A percentile compares a stretch with the other conserved stretches of the same genome.
Conservation (phyloP, 2,329 filamentous ascomycete genomes). For the Hymenoscyphus linearis region DNA sequence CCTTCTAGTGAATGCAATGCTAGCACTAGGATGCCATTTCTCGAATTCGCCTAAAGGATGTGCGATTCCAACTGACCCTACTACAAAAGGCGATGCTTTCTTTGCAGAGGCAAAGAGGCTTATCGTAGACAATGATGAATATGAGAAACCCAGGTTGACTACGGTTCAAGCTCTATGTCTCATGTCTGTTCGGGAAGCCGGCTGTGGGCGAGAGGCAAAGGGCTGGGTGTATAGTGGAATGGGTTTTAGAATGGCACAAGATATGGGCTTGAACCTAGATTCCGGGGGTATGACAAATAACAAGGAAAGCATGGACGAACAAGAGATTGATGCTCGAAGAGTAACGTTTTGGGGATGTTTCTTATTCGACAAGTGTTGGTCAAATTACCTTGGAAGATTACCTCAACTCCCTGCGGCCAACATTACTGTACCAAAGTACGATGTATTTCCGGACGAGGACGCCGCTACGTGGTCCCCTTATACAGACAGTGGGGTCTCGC, state of each 20-base stretch:
- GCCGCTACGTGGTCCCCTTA: slow-evolving; percentile 82
- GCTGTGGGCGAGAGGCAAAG: slow-evolving; percentile 87
- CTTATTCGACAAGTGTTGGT: slow-evolving; percentile 98
- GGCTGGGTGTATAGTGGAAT: slow-evolving; percentile 99
- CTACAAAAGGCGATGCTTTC: slow-evolving; percentile 92
- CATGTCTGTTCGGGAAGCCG: slow-evolving; percentile 95
- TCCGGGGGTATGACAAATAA: slow-evolving; percentile 60
- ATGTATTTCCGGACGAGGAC: slow-evolving; percentile 87
- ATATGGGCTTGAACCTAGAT: slow-evolving; percentile 87
- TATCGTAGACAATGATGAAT: slow-evolving; percentile 86
- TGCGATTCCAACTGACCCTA: slow-evolving; percentile 64
- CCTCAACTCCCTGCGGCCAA: slow-evolving; percentile 78
- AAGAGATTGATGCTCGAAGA: slow-evolving; percentile 81
- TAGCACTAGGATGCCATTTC: slow-evolving; percentile 90
- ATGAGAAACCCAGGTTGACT: slow-evolving; percentile 79
- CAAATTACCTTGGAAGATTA: slow-evolving; percentile 88
- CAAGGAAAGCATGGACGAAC: slow-evolving; percentile 60
- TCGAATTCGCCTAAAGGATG: slow-evolving; percentile 70
- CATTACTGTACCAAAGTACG: slow-evolving; percentile 80
- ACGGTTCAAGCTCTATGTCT: slow-evolving; percentile 90
- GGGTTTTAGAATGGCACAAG: slow-evolving; percentile 95
- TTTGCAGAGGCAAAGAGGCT: slow-evolving; percentile 89
- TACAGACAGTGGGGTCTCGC: slow-evolving; percentile 73
- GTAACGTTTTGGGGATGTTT: slow-evolving; percentile 98
- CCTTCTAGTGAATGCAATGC: slow-evolving; percentile 86